Conservation (phyloP, 2,329 filamentous ascomycete genomes). For the Ceratocystis diversiconidia region DNA sequence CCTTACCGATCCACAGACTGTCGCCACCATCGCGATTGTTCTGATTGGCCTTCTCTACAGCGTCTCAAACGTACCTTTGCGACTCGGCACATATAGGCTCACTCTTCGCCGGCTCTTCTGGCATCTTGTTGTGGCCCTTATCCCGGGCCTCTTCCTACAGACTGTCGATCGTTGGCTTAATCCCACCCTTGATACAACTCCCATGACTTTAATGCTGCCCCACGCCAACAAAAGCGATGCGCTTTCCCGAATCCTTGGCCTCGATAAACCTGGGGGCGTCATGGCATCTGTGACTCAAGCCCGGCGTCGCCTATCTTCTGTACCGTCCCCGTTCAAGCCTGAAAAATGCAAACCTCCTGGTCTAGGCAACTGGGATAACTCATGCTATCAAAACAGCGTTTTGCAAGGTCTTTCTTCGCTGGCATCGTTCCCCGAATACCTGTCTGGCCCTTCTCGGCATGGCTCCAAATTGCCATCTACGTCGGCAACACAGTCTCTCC, state of each 20-base stretch:
- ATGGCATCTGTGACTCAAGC: conserved; percentile 13
- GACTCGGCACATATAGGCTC: conserved; percentile 9
- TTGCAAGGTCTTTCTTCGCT: conserved; percentile 73
- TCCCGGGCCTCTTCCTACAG: conserved; percentile 11
- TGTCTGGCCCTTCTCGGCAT: conserved; percentile 32
- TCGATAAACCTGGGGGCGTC: conserved; percentile 13
- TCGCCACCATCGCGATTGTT: conserved; percentile 3
- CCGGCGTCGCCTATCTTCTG: conserved; percentile 13
- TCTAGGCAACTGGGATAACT: conserved; percentile 84
- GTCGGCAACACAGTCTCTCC: conserved; percentile 34
- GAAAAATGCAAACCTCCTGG: conserved; percentile 39
- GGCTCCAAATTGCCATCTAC: conserved; percentile 20
- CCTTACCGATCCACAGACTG: conserved; percentile 4
- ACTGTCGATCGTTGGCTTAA: conserved; percentile 15
- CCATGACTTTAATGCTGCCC: conserved; percentile 14
- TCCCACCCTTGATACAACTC: conserved; percentile 8
- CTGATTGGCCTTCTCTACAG: conserved; percentile 6
- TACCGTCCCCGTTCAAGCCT: conserved; percentile 6
- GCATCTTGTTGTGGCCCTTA: conserved; percentile 12
- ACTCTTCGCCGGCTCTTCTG: conserved; percentile 12
- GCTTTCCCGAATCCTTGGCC: conserved; percentile 13
- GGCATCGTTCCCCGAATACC: conserved; percentile 51
- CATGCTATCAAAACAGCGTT: conserved; percentile 95
- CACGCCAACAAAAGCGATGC: conserved; percentile 15
- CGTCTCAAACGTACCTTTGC: conserved; percentile 6